Evolutionary conservation across 768 basidiomycete genomes (phyloP).

Genomic region (Rubroboletus pulcherrimus): DNA sequence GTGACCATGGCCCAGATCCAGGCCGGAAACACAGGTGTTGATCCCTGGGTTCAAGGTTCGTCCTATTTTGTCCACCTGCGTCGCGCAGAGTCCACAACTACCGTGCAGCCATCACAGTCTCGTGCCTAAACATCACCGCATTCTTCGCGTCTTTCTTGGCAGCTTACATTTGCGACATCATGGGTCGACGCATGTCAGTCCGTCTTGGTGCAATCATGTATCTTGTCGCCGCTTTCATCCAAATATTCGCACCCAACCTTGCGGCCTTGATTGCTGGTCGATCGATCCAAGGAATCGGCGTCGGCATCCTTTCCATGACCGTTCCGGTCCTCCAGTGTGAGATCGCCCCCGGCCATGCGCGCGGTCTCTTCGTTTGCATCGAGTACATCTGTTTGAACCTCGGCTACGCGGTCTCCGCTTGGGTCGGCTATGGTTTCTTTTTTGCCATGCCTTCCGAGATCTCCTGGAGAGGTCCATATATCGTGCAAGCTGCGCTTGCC

Average conservation of each 20-base stretch:
- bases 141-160: constrained; percentile 42
- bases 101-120: constrained; percentile 43
- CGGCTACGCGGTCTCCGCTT: constrained; percentile 48
- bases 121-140: constrained; percentile 49
- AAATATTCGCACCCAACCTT: constrained; percentile 47
- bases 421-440: constrained; percentile 50
- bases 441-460: constrained; percentile 43
- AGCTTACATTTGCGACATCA: constrained; percentile 47
- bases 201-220: constrained; percentile 49
- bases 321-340: constrained; percentile 49
- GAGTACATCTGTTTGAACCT: constrained; percentile 50
- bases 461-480: constrained; percentile 56
- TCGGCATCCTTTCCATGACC: constrained; percentile 49
- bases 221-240: constrained; percentile 46
- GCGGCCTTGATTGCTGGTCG: constrained; percentile 39
- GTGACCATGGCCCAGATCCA: constrained; percentile 45
- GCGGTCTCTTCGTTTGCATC: constrained; percentile 52
- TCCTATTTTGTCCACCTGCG: not conserved
- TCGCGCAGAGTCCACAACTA: not conserved
- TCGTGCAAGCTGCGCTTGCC: constrained; percentile 50
- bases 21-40: constrained; percentile 40
- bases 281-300: constrained; percentile 46
- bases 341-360: constrained; percentile 44
- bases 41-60: constrained; percentile 46
- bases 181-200: constrained; percentile 50